Base-by-base conservation (phyloP, 2,329 filamentous ascomycete species). In the Neonectria neomacrospora region DNA sequence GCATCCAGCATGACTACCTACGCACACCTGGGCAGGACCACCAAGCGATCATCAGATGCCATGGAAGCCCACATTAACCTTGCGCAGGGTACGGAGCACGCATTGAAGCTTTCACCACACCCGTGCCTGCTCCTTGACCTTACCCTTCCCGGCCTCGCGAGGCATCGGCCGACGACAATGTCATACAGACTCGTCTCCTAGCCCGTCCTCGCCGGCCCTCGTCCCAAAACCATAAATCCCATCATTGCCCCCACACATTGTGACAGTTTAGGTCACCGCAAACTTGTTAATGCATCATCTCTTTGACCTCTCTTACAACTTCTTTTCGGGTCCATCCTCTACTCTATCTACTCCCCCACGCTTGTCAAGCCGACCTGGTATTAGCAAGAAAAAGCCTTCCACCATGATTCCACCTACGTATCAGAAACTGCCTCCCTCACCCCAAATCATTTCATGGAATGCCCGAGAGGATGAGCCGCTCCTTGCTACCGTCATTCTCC, bases 211-310 rank as follows among this genome's bases (percentile, higher is more conserved):
- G 37, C 56, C 54, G 34, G 34, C 37, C 37, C 8, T 11, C 37
- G 41, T 58, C 67, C 63, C 66, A 67, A 76, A 77, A 76, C 65
- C 73, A 77, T 77, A 77, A 77, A 78, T 74, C 65, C 61, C 69
- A 71, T 65, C 68, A 37, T 63, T 67, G 69, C 68, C 71, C 73
- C 76, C 75, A 73, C 73, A 65, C 42, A 37, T 55, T 62, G 41
- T 28, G 54, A 20, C 61, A 55, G 58, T 58, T 51, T 45, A 54
- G 53, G 52, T 57, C 59, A 45, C 57, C 51, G 22, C 63, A 67
- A 70, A 45, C 52, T 30, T 54, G 56, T 22, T 62, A 48, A 64
- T 63, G 66, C 57, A 68, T 58, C 65, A 26, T 55, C 58, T 66
- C 47, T 63, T 62, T 54, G 54, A 64, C 42, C 44, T 66, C 50